Evolutionary conservation across 441 rosid species (phyloP).

Genomic region (Eruca vesicaria): DNA sequence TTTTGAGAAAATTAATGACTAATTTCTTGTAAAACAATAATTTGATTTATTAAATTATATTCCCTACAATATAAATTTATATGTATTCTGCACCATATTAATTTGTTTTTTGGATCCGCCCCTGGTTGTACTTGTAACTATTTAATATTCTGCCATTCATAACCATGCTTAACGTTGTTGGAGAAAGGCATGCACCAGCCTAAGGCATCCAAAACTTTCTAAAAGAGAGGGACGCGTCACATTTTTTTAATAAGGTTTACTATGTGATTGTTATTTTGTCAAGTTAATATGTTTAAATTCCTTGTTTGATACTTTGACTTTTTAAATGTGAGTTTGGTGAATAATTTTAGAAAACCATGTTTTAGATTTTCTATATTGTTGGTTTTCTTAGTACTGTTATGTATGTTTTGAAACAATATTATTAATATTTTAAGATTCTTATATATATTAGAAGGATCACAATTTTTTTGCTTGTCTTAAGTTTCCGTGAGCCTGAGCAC

Average conservation of each 20-base stretch:
- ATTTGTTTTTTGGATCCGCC: no score
- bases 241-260: neutral
- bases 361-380: neutral
- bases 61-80: no score
- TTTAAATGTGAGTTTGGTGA: neutral
- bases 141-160: neutral
- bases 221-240: neutral
- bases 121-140: neutral
- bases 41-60: no score
- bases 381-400: neutral
- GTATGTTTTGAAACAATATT: neutral
- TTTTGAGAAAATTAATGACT: no score
- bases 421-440: neutral
- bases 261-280: neutral
- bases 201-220: neutral
- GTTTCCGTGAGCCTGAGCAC: conserved; percentile 3
- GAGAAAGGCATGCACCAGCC: neutral
- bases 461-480: neutral
- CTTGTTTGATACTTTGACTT: neutral
- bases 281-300: neutral
- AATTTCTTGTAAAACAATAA: no score
- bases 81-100: no score
- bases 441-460: neutral
- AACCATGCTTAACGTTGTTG: neutral
- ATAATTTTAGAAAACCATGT: neutral